phyloP scores from a whole-genome alignment of 108 stramenopile genomes.

The Epipyxis sp. region DNA sequence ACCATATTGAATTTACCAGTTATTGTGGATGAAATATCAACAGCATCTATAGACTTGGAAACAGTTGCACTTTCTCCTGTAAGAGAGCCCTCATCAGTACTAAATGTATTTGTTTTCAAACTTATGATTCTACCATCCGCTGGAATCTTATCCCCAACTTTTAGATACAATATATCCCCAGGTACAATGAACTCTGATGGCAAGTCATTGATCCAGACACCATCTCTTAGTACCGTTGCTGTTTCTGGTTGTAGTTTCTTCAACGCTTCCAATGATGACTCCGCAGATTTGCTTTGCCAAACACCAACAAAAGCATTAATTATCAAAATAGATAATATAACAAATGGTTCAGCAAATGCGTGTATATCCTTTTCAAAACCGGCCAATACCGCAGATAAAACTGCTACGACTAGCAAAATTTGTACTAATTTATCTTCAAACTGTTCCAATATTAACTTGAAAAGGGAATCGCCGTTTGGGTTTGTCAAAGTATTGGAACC shows the following conservation, averaged over 20 bases:
- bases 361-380: conserved; percentile 63
- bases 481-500: conserved; percentile 18
- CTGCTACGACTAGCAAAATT: conserved; percentile 58
- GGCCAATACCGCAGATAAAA: conserved; percentile 52
- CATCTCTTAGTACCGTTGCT: conserved; percentile 71
- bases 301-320: conserved; percentile 95
- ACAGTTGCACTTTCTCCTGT: conserved; percentile 59
- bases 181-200: conserved; percentile 73
- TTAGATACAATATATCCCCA: conserved; percentile 81
- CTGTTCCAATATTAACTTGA: conserved; percentile 54
- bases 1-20: conserved; percentile 76
- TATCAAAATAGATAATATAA: conserved; percentile 86
- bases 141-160: conserved; percentile 89
- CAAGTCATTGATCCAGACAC: conserved; percentile 46
- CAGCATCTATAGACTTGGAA: conserved; percentile 45
- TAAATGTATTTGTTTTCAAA: conserved; percentile 60
- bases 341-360: conserved; percentile 82
- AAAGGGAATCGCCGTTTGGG: conserved; percentile 11
- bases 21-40: conserved; percentile 35
- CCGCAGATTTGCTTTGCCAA: conserved; percentile 81
- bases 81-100: conserved; percentile 53
- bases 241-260: conserved; percentile 78
- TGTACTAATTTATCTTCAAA: conserved; percentile 60
- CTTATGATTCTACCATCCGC: conserved; percentile 71
- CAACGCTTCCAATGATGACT: conserved; percentile 78